These are phyloP conservation scores for Ceratobasidium sp. DNA, from an alignment of 1,284 basidiomycete species.

Conservation along the genomic window DNA sequence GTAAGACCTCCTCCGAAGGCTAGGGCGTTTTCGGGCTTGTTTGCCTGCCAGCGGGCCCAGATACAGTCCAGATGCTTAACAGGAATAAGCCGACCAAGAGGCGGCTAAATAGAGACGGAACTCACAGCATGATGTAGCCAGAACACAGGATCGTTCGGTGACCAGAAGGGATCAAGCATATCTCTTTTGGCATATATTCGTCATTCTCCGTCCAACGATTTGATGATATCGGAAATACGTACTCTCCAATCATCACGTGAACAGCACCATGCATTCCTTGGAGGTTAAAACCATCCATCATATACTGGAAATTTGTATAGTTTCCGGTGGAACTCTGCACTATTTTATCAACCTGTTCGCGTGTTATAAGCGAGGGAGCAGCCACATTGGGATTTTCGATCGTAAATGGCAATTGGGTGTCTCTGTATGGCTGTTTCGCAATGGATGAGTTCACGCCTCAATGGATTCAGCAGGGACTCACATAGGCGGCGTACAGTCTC, in stretches of 20 bases:
- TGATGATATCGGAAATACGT: too few relatives aligned
- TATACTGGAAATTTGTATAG: slow-evolving; percentile 24
- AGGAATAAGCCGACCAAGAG: background rate
- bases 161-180: slow-evolving; percentile 16
- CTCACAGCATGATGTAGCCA: slow-evolving; percentile 27
- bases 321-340: slow-evolving; percentile 17
- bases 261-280: slow-evolving; percentile 38
- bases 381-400: background rate
- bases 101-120: background rate
- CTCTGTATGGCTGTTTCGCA: background rate
- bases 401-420: slow-evolving; percentile 22
- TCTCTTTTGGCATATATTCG: slow-evolving; percentile 30
- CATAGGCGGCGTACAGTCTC: slow-evolving; percentile 1
- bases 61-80: slow-evolving; percentile 37
- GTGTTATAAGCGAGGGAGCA: slow-evolving; percentile 9
- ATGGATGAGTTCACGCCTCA: background rate
- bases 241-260: too few relatives aligned
- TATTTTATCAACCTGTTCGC: background rate
- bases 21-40: background rate
- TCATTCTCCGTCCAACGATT: too few relatives aligned
- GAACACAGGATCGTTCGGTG: slow-evolving; percentile 40
- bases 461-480: background rate
- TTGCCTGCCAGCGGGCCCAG: slow-evolving; percentile 38
- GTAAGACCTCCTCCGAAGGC: slow-evolving; percentile 35
- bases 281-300: slow-evolving; percentile 22